Percentiles rank a stretch among this genome's conserved stretches.
Conservation (phyloP, 192 early-diverging fungal species). For the Coemansia reversa region DNA sequence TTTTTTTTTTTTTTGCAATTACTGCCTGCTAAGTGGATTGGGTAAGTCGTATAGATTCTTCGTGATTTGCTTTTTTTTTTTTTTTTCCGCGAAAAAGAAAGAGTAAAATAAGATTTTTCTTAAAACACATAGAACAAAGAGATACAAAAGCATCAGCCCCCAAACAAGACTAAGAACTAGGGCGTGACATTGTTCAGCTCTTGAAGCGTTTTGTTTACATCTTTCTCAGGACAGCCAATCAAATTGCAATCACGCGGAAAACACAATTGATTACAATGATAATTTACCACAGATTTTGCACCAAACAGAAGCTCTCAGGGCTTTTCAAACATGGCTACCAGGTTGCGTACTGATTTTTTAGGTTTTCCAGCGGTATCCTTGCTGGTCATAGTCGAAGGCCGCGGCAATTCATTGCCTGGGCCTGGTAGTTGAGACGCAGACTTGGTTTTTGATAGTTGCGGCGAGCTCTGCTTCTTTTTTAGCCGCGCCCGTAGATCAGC, state of each 20-base stretch:
- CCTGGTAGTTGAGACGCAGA: constrained; percentile 10
- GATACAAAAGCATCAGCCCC: background rate
- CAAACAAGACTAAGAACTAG: no score
- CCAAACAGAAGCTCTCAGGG: background rate
- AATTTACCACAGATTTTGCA: background rate
- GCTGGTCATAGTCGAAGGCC: background rate
- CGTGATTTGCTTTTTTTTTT: no score
- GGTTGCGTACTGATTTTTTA: constrained; percentile 39
- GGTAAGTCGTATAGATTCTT: no score
- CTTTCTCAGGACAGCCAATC: constrained; percentile 11
- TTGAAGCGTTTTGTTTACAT: constrained; percentile 35
- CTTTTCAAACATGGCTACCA: constrained; percentile 49
- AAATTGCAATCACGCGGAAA: background rate
- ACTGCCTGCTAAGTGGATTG: no score
- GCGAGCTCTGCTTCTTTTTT: constrained; percentile 50
- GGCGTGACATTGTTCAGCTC: no score
- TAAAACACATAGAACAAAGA: background rate
- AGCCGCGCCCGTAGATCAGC: constrained; percentile 43
- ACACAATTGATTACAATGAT: constrained; percentile 7
- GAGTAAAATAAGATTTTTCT: constrained; percentile 3
- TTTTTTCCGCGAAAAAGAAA: no score
- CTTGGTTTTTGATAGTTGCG: constrained; percentile 15
- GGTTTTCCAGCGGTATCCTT: constrained; percentile 13
- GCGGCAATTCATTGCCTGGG: constrained; percentile 6
- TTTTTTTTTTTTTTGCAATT: no score